Base-by-base conservation (phyloP, 2,329 filamentous ascomycete genomes). In the Fusarium sp. region DNA sequence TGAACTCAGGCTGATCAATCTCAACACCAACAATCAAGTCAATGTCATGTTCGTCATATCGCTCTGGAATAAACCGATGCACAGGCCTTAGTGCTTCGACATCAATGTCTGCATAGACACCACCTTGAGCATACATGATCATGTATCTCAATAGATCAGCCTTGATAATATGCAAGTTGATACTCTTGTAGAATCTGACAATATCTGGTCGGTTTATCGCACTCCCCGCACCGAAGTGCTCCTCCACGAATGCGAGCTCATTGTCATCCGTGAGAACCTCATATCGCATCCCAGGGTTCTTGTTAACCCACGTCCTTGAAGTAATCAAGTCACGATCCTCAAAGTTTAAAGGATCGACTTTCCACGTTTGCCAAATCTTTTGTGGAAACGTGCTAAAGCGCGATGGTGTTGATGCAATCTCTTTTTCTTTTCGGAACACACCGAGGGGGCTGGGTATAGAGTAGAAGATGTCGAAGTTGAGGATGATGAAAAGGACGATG, bases 321-420 rank as follows among this genome's bases (percentile, higher is more conserved):
- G 84, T 84, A 27, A 84, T 80, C 35, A 87, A 82, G 74, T 93
- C 90, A 56, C 88, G 85, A 74, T 89, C 85, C 69, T 92, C 91
- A 75, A 93, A 92, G 4, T 84, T 83, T 37, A 92, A 82, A 4
- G 91, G 89, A 67, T 91, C 87, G 32, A 91, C 87, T 78, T 93
- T 93, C 91, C 91, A 93, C 1, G 89, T 91, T 79, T 93, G 91
- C 91, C 91, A 93, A 71, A 93, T 91, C 80, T 93, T 93, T 60
- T 85, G 85, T 9, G 86, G 91, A 73, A 90, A 93, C 26, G 71
- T 78, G 73, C 71, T 77, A 53, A 75, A 78, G 32, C 60, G 78
- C 65, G 52, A 30, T 6, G 55, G 62, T 59, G 54, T 56, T 18
- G 20, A 46, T 15, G 26, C 52, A 33, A 74, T 44, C 12, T 57